Base-by-base conservation (phyloP, 225 moss, liverwort and hornwort species). In the Takakia lepidozioides region DNA sequence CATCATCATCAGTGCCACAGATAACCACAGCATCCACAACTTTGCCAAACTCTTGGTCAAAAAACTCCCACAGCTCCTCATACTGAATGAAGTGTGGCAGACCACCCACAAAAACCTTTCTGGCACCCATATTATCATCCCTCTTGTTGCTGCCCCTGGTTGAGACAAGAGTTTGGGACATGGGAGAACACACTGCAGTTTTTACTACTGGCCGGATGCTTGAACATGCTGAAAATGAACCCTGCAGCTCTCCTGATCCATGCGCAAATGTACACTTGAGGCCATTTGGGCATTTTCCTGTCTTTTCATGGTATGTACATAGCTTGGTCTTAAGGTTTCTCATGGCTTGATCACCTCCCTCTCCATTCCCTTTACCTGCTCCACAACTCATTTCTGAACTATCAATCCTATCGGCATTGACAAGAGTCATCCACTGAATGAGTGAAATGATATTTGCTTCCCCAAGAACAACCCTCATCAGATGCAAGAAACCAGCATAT, bases 241-340 rank as follows among this genome's bases (percentile, higher is more conserved):
- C 68, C 39, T 86, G 75, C 45, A 87, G 63, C 41, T 91, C 86
- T 38, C 68, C 73, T 54, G 78, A 73, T 30, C 91, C 91, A 32
- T 92, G 91, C 21, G 91, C 91, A 68, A 92, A 92, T 55, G 86
- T 92, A 60, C 91, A 92, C 67, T 87, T 92, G 24, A 78, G 73
- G 55, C 91, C 87, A 49, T 92, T 86, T 38, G 87, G 91, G 49
- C 91, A 92, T 23, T 81, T 81, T 9, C 91, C 91, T 65, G 84
- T 71, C 67, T 92, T 92, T 47, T 87, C 91, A 69, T 87, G 86
- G 51, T 92, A 87, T 61, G 86, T 84, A 72, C 91, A 92, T 36
- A 91, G 91, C 51, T 92, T 92, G 25, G 91, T 87, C 65, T 84
- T 92, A 50, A 92, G 87, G 59, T 92, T 92, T 64, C 82, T 92